phyloP scores from a whole-genome alignment of 345 rosid species.

The Gossypium sturtianum region DNA sequence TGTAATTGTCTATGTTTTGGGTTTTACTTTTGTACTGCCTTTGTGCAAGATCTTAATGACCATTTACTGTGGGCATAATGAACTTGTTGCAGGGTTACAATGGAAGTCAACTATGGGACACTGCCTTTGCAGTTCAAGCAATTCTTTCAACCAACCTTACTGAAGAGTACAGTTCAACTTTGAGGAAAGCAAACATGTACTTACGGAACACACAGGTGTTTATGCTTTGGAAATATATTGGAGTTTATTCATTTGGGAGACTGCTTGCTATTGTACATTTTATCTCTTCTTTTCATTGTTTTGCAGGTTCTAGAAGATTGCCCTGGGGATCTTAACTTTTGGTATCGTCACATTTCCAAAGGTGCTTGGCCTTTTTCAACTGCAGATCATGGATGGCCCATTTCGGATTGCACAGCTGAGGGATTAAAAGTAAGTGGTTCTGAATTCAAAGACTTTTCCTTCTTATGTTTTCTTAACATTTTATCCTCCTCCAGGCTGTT shows the following conservation, averaged over 20 bases:
- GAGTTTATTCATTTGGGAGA: conserved; percentile 10
- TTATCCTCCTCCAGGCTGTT: conserved; percentile 48
- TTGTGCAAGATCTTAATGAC: conserved; percentile 2
- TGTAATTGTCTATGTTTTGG: background rate
- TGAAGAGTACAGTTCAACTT: conserved; percentile 60
- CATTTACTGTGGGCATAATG: conserved; percentile 13
- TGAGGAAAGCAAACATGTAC: conserved; percentile 61
- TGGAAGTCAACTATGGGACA: conserved; percentile 98
- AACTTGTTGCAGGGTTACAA: conserved; percentile 72
- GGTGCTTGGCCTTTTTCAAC: conserved; percentile 99
- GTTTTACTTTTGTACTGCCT: background rate
- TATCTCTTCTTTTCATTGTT: conserved; percentile 17
- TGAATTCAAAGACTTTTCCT: conserved; percentile 7
- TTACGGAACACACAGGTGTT: conserved; percentile 76
- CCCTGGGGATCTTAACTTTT: conserved; percentile 67
- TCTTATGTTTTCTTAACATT: conserved; percentile 7
- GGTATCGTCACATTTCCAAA: conserved; percentile 97
- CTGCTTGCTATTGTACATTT: background rate
- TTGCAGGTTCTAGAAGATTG: conserved; percentile 75
- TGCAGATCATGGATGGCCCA: conserved; percentile 97
- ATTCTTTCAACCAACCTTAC: conserved; percentile 62
- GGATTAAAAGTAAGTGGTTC: conserved; percentile 66
- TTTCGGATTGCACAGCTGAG: conserved; percentile 93
- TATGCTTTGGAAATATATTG: background rate
- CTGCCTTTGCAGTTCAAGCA: conserved; percentile 84